Conservation (phyloP, 1,139 yeast species). For the Zhuliangozyma blackwelliae region DNA sequence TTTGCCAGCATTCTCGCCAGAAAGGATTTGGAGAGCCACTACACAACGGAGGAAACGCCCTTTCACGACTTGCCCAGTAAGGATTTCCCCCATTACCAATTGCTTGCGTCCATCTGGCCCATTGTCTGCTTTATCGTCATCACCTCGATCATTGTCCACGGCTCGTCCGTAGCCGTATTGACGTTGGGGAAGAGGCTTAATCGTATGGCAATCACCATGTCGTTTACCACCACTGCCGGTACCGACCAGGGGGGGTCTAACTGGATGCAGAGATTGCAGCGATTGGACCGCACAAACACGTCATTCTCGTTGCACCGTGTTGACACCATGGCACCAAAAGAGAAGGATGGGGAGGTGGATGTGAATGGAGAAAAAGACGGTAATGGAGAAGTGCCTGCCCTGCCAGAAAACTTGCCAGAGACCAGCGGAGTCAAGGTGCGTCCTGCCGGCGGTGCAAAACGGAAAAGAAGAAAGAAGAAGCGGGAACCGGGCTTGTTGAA, state of each 20-base stretch:
- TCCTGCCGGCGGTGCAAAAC: slow-evolving; percentile 76
- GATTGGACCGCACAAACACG: slow-evolving; percentile 65
- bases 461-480: slow-evolving; percentile 39
- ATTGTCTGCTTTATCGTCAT: slow-evolving; percentile 79
- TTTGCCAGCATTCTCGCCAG: slow-evolving; percentile 86
- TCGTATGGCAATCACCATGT: slow-evolving; percentile 89
- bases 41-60: slow-evolving; percentile 58
- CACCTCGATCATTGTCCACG: slow-evolving; percentile 88
- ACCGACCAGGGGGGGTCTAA: slow-evolving; percentile 46
- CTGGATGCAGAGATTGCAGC: slow-evolving; percentile 88
- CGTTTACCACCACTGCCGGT: slow-evolving; percentile 70
- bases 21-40: slow-evolving; percentile 63
- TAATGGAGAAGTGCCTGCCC: too few relatives aligned
- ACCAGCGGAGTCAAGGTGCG: slow-evolving; percentile 67
- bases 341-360: slow-evolving; percentile 6
- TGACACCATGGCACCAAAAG: slow-evolving; percentile 52
- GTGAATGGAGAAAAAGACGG: slow-evolving; percentile 1
- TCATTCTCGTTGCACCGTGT: slow-evolving; percentile 78
- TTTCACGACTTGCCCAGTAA: slow-evolving; percentile 49
- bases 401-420: slow-evolving; percentile 21
- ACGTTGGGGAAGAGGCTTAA: slow-evolving; percentile 85
- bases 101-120: slow-evolving; percentile 85
- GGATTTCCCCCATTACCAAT: slow-evolving; percentile 58
- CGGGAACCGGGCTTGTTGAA: slow-evolving; percentile 25
- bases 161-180: slow-evolving; percentile 93